Evolutionary conservation across 139 green algal genomes (phyloP), one percentile per base, ranked within the genome.

Genomic region (Spirogloea muscicola): DNA sequence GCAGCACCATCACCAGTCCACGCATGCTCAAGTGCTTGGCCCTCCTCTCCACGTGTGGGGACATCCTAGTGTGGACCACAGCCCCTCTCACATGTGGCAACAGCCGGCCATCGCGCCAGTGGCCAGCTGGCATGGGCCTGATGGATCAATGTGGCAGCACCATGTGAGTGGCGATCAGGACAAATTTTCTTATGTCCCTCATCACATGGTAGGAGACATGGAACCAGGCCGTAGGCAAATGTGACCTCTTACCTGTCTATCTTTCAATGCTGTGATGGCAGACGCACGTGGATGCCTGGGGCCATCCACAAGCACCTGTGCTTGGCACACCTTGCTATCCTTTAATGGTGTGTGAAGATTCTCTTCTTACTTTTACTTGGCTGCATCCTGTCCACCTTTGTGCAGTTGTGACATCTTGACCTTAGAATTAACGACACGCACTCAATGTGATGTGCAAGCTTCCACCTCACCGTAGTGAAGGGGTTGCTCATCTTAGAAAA

Each of bases 1-100:
- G 3, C 37, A 58, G 7, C 59, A 25, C 6, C 38, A 29, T 68
- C 59, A n/a, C n/a, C n/a, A n/a, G n/a, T n/a, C n/a, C n/a, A n/a
- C n/a, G n/a, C n/a, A n/a, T n/a, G n/a, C n/a, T n/a, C n/a, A n/a
- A n/a, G n/a, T n/a, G n/a, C n/a, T n/a, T n/a, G n/a, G n/a, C n/a
- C n/a, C n/a, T n/a, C 63, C 63, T 36, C 63, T 72, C 7, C 49
- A 58, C 4, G 63, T 72, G 3, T 72, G 63, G 63, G 63, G 63
- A 3, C 63, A 72, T 63, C 63, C 63, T 6, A 72, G 39, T 4
- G 34, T 72, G 38, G 63, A 72, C 63, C 31, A 61, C 33, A 48
- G 18, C 36, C 37, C 37, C 3, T 38, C 37, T 29, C 63, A 72
- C 63, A 72, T 72, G 63, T 72, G 63, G 63, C 63, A 72, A 5